Evolutionary conservation across 2,329 filamentous ascomycete species (phyloP).

Genomic region (Leptographium galeiforme): DNA sequence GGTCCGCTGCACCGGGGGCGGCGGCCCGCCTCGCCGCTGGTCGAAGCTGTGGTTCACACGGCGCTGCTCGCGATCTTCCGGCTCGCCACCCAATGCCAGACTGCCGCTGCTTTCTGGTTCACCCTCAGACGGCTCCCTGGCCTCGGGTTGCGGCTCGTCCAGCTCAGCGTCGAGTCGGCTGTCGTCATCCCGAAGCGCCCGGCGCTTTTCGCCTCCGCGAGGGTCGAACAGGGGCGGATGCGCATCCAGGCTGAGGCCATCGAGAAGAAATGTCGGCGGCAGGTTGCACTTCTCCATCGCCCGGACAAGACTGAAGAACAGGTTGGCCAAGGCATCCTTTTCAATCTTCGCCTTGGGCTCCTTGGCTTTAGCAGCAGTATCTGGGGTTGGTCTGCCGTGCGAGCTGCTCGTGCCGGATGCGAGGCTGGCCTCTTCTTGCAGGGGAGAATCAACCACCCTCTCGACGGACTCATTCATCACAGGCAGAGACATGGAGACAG

Average conservation of each 20-base stretch:
- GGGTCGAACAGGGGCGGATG: slow-evolving; percentile 74
- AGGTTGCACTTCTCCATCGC: slow-evolving; percentile 24
- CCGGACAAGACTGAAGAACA: slow-evolving; percentile 23
- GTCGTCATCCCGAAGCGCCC: slow-evolving; percentile 63
- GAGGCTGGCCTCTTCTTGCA: slow-evolving; percentile 19
- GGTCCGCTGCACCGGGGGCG: slow-evolving; percentile 62
- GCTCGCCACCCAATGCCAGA: slow-evolving; percentile 80
- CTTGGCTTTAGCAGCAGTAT: neutral
- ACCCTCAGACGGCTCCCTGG: slow-evolving; percentile 47
- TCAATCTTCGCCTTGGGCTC: slow-evolving; percentile 4
- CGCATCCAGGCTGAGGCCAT: slow-evolving; percentile 14
- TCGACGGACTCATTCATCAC: slow-evolving; percentile 36
- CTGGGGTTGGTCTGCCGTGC: slow-evolving; percentile 4
- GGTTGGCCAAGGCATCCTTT: slow-evolving; percentile 10
- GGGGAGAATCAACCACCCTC: slow-evolving; percentile 25
- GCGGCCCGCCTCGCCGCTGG: slow-evolving; percentile 53
- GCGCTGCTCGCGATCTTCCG: slow-evolving; percentile 58
- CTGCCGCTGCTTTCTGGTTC: slow-evolving; percentile 71
- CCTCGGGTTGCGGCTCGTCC: slow-evolving; percentile 30
- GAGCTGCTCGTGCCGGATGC: neutral
- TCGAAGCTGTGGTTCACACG: slow-evolving; percentile 38
- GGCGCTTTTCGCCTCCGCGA: slow-evolving; percentile 68
- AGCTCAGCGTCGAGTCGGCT: slow-evolving; percentile 32
- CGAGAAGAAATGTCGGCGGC: slow-evolving; percentile 13
- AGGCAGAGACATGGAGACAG: slow-evolving; percentile 47